Base-by-base conservation (phyloP, 1,139 yeast genomes). In the Debaryomycetaceae sp. region DNA sequence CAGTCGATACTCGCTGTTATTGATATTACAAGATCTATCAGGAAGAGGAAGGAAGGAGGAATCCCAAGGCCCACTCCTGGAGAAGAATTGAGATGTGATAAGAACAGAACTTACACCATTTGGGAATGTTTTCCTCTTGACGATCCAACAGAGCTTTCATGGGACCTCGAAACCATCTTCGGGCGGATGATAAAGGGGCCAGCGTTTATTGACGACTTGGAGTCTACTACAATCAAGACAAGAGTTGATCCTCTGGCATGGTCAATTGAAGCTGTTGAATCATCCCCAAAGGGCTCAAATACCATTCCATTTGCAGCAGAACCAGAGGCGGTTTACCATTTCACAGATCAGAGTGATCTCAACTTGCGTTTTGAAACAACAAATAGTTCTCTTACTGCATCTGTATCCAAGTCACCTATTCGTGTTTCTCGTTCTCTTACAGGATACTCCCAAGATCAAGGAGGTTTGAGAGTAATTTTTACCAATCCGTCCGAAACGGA, bases 401-500 rank as follows among this genome's bases (percentile, higher is more conserved):
- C 70, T 0, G 50, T 67, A 1, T 63, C 55, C 2, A 52, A 57
- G 1, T 88, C 92, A 0, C 95, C 95, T 0, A 67, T 92, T 1
- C 65, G 61, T 43, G 94, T 85, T 0, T 84, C 95, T 16, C 77
- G 98, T 43, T 87, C 97, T 0, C 73, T 91, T 43, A 87, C 96
- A 0, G 98, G 98, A 0, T 86, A 84, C 55, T 91, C 96, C 2
- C 94, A 85, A 57, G 97, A 88, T 53, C 75, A 78, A 44, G 98
- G 98, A 42, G 97, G 97, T 0, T 71, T 92, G 48, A 81, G 97
- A 58, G 78, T 86, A 0, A 85, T 81, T 6, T 77, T 91, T 52
- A 67, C 71, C 16, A 94, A 92, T 55, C 87, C 91, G 0, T 64
- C 78, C 0, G 48, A 53, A 3, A 56, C 67, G 5, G 55, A 61